Conservation (phyloP, 1,284 basidiomycete genomes). For the Amylostereum areolatum region DNA sequence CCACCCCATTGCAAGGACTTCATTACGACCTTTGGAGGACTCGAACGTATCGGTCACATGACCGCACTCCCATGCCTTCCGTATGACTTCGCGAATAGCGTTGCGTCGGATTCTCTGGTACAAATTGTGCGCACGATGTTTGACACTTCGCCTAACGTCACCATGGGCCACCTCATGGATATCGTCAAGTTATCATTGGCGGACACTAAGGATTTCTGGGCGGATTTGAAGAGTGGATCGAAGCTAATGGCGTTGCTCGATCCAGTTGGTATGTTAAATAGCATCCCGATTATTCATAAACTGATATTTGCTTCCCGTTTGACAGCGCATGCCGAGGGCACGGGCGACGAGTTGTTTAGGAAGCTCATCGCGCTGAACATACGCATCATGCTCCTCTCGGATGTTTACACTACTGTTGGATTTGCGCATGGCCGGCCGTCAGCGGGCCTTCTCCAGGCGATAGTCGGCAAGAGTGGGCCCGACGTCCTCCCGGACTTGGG, state of each 20-base stretch:
- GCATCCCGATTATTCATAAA: slow-evolving; percentile 2
- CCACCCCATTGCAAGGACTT: slow-evolving; percentile 89
- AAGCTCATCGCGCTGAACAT: slow-evolving; percentile 75
- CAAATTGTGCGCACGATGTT: slow-evolving; percentile 86
- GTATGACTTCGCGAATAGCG: slow-evolving; percentile 82
- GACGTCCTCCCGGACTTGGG: slow-evolving; percentile 76
- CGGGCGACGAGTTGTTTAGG: too few relatives aligned
- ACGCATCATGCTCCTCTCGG: slow-evolving; percentile 79
- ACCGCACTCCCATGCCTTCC: slow-evolving; percentile 85
- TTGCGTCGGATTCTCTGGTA: slow-evolving; percentile 79
- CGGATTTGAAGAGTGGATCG: slow-evolving; percentile 42
- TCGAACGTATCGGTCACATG: slow-evolving; percentile 72
- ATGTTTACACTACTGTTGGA: slow-evolving; percentile 83
- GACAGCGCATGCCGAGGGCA: slow-evolving; percentile 40
- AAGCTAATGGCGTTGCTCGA: slow-evolving; percentile 60
- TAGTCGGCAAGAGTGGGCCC: slow-evolving; percentile 60
- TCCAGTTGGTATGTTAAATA: slow-evolving; percentile 31
- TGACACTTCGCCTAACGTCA: slow-evolving; percentile 78
- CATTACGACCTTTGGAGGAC: slow-evolving; percentile 68
- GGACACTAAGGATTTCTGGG: slow-evolving; percentile 73
- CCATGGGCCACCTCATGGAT: slow-evolving; percentile 67
- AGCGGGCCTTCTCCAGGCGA: slow-evolving; percentile 68
- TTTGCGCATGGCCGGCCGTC: slow-evolving; percentile 80
- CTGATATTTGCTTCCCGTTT: slow-evolving; percentile 8
- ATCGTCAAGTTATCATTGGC: slow-evolving; percentile 70